Percentiles rank a stretch among this genome's conserved stretches.
phyloP scores from a whole-genome alignment of 2,329 filamentous ascomycete genomes.

The Immersiporthe knoxdaviesiana region DNA sequence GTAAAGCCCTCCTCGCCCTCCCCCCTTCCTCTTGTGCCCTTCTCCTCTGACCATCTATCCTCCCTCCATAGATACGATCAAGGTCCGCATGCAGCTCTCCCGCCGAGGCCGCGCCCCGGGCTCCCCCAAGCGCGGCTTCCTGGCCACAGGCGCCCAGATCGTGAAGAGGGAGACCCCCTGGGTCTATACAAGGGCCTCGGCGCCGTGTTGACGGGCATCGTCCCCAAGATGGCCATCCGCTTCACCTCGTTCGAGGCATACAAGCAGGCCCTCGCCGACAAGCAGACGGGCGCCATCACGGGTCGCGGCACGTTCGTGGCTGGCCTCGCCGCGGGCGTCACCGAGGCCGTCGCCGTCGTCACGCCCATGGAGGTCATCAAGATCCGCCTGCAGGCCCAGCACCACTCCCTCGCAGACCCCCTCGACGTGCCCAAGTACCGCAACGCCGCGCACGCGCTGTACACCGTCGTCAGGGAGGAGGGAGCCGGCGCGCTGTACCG shows the following conservation, averaged over 20 bases:
- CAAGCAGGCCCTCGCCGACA: constrained; percentile 78
- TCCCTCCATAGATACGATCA: constrained; percentile 76
- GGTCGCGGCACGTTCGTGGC: constrained; percentile 71
- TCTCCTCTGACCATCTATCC: constrained; percentile 32
- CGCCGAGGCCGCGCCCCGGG: constrained; percentile 81
- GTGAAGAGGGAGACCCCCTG: constrained; percentile 84
- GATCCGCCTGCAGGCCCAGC: constrained; percentile 96
- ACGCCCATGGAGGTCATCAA: constrained; percentile 99
- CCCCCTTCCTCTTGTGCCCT: constrained; percentile 13
- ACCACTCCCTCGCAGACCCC: constrained; percentile 96
- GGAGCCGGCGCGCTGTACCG: constrained; percentile 86
- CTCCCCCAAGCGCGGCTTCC: constrained; percentile 83
- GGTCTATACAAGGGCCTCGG: constrained; percentile 98
- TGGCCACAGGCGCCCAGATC: constrained; percentile 84
- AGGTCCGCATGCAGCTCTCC: constrained; percentile 99
- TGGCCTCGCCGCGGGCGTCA: constrained; percentile 89
- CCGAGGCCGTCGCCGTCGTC: constrained; percentile 93
- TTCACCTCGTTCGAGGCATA: constrained; percentile 98
- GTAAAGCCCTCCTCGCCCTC: constrained; percentile 50
- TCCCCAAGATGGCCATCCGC: constrained; percentile 99
- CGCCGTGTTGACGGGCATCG: constrained; percentile 91
- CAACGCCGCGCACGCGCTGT: constrained; percentile 81
- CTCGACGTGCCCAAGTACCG: constrained; percentile 96
- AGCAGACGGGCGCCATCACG: constrained; percentile 67
- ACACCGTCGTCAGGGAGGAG: constrained; percentile 92